These are phyloP conservation scores for Umbelopsis vinacea DNA, from an alignment of 192 early-diverging fungal species.

Conservation along the genomic window DNA sequence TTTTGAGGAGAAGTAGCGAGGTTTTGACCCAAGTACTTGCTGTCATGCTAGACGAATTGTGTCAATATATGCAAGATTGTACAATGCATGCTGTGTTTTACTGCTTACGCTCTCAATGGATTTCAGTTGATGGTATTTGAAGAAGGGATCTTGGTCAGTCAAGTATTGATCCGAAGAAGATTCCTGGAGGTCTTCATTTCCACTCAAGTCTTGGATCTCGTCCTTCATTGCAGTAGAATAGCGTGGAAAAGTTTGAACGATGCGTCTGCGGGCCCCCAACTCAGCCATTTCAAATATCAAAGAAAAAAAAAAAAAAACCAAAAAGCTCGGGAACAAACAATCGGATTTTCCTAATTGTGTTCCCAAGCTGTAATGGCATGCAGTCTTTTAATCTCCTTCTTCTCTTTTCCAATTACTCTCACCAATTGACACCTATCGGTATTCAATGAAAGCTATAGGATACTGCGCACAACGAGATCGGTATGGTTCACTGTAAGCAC, in stretches of 20 bases:
- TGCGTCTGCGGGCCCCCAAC: neutral
- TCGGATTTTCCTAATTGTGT: too few species aligned
- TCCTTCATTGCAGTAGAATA: neutral
- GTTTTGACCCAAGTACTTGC: conserved; percentile 27
- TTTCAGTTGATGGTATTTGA: conserved; percentile 40
- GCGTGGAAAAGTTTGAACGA: neutral
- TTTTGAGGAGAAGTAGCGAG: conserved; percentile 18
- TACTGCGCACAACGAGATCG: too few species aligned
- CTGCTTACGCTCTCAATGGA: conserved; percentile 34
- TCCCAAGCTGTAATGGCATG: too few species aligned
- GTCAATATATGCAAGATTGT: neutral
- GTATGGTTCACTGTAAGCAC: too few species aligned
- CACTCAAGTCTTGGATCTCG: neutral
- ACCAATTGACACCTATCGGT: too few species aligned
- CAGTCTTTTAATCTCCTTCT: too few species aligned
- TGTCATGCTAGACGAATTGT: conserved; percentile 18
- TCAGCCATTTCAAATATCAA: too few species aligned
- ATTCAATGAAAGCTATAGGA: too few species aligned
- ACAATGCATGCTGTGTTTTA: too few species aligned
- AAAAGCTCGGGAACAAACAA: too few species aligned
- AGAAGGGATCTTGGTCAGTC: conserved; percentile 30
- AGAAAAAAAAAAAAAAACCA: too few species aligned
- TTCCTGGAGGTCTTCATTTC: neutral
- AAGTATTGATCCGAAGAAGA: neutral
- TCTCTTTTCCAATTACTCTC: too few species aligned